These are phyloP conservation scores for Podospora anserina DNA, from an alignment of 495 filamentous ascomycete genomes.

Conservation along the genomic window DNA sequence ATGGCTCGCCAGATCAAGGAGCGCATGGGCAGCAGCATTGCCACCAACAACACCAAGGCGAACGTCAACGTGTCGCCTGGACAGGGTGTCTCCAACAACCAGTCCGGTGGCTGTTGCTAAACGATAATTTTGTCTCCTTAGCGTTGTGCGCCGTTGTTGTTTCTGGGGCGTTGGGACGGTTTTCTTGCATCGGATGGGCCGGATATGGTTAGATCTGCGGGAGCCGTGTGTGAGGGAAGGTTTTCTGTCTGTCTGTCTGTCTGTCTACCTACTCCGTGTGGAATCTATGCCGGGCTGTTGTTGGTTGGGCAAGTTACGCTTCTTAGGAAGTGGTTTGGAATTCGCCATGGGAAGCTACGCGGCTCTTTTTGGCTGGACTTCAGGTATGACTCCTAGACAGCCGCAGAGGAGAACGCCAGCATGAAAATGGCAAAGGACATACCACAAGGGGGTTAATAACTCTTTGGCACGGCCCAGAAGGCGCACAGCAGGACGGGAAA, in stretches of 20 bases:
- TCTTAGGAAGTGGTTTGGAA: neutral
- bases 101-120: conserved; percentile 93
- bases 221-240: neutral
- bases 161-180: conserved; percentile 30
- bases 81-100: conserved; percentile 88
- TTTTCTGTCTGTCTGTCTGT: conserved; percentile 7
- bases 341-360: neutral
- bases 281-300: neutral
- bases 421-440: neutral
- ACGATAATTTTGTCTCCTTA: conserved; percentile 21
- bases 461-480: neutral
- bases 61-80: conserved; percentile 93
- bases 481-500: conserved; percentile 1
- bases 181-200: conserved; percentile 29
- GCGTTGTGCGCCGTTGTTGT: conserved; percentile 25
- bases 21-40: conserved; percentile 92
- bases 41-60: conserved; percentile 96
- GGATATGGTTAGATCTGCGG: conserved; percentile 25
- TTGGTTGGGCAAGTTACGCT: conserved; percentile 1
- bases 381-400: neutral
- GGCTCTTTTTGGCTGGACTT: neutral
- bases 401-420: neutral
- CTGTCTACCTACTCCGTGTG: conserved; percentile 7
- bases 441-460: neutral
- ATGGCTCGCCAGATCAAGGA: conserved; percentile 99